phyloP scores from a whole-genome alignment of 495 filamentous ascomycete species.

The Aspergillus carlsbadensis region DNA sequence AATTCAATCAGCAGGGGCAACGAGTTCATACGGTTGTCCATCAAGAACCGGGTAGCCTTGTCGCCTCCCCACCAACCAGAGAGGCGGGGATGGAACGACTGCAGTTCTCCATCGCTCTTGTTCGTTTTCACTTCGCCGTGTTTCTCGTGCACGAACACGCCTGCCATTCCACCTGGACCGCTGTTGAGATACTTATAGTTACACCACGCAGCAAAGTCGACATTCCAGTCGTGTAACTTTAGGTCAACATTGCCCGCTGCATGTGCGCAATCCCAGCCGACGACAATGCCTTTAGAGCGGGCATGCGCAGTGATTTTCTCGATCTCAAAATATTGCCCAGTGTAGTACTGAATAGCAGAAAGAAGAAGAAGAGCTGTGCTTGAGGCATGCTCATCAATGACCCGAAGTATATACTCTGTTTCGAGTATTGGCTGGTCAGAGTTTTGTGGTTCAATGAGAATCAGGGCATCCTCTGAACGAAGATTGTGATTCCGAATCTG shows the following conservation, averaged over 20 bases:
- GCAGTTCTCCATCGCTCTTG: slow-evolving; percentile 29
- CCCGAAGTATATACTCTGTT: slow-evolving; percentile 70
- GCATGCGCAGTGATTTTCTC: slow-evolving; percentile 78
- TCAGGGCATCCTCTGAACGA: slow-evolving; percentile 65
- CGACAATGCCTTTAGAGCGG: slow-evolving; percentile 68
- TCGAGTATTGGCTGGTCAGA: slow-evolving; percentile 52
- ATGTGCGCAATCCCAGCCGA: slow-evolving; percentile 96
- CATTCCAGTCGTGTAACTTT: slow-evolving; percentile 84
- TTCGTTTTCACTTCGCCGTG: slow-evolving; percentile 56
- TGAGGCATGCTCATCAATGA: slow-evolving; percentile 74
- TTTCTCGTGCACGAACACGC: slow-evolving; percentile 80
- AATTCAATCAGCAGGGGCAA: not conserved
- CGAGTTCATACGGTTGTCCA: slow-evolving; percentile 61
- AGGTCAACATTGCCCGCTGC: slow-evolving; percentile 89
- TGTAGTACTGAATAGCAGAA: slow-evolving; percentile 93
- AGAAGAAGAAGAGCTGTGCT: slow-evolving; percentile 79
- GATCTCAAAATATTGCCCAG: slow-evolving; percentile 88
- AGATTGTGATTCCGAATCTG: slow-evolving; percentile 81
- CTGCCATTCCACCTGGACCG: slow-evolving; percentile 85
- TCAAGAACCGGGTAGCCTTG: slow-evolving; percentile 72
- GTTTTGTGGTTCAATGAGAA: slow-evolving; percentile 68
- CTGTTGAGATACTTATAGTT: slow-evolving; percentile 95
- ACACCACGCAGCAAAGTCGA: slow-evolving; percentile 97
- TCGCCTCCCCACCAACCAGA: slow-evolving; percentile 92
- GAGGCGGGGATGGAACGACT: slow-evolving; percentile 55